Percentiles rank a stretch among this genome's conserved stretches.
phyloP scores from a whole-genome alignment of 2,329 filamentous ascomycete species.

The Microdochium trichocladiopsis region DNA sequence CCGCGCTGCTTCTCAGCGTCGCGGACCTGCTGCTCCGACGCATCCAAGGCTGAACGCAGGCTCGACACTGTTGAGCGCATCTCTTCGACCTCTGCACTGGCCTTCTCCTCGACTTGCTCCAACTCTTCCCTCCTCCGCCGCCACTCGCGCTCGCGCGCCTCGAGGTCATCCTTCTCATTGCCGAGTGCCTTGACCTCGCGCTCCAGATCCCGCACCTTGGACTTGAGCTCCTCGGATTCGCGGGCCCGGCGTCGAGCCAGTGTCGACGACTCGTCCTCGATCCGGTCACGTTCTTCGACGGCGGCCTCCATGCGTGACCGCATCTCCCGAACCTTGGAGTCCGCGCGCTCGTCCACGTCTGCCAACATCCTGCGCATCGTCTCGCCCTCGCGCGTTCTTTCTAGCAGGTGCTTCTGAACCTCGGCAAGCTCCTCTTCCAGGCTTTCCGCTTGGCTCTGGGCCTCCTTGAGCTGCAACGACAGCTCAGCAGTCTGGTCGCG shows the following conservation, averaged over 20 bases:
- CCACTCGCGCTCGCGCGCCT: constrained; percentile 67
- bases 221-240: constrained; percentile 81
- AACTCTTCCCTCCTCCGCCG: constrained; percentile 67
- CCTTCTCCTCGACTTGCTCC: constrained; percentile 61
- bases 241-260: constrained; percentile 68
- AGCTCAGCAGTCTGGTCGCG: constrained; percentile 87
- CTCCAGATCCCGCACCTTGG: constrained; percentile 74
- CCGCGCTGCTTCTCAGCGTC: constrained; percentile 78
- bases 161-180: constrained; percentile 73
- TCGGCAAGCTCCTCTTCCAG: constrained; percentile 90
- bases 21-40: constrained; percentile 75
- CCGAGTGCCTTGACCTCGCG: constrained; percentile 63
- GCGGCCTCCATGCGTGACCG: constrained; percentile 81
- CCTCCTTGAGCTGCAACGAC: constrained; percentile 85
- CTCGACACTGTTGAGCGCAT: constrained; percentile 70
- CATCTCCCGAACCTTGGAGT: constrained; percentile 80
- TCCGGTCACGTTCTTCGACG: constrained; percentile 86
- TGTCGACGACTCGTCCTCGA: constrained; percentile 82
- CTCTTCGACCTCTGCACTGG: constrained; percentile 67
- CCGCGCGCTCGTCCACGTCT: constrained; percentile 78
- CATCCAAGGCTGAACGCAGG: constrained; percentile 74
- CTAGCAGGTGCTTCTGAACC: constrained; percentile 75
- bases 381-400: constrained; percentile 86
- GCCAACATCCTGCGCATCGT: constrained; percentile 86
- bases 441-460: constrained; percentile 71